Evolutionary conservation across 805 yeast genomes (phyloP), one percentile per base, ranked within the genome.

Genomic region (Sungouiella thailandica): DNA sequence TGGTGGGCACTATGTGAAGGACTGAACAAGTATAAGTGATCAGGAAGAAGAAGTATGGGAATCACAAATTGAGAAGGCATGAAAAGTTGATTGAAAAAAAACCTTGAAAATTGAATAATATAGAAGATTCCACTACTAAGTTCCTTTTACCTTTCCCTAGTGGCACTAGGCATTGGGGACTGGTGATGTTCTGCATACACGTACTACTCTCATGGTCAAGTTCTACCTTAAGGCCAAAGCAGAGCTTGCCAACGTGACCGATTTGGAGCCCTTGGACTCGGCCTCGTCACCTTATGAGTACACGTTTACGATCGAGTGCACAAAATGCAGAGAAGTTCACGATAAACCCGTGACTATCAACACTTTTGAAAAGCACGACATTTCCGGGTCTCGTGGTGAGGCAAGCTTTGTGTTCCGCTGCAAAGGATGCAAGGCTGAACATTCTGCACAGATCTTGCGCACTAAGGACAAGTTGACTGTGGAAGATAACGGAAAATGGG

Each of bases 361-460:
- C 55, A 60, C 76, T 36, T 74, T 71, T 44, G 95, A 82, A 44
- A 58, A 64, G 32, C 78, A 78, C 55, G 84, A 78, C 17, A 64
- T 86, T 17, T 55, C 72, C 2, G 87, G 85, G 0, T 75, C 89
- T 27, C 72, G 79, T 40, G 96, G 96, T 10, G 85, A 79, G 40
- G 94, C 96, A 6, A 84, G 80, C 42, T 85, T 88, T 51, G 80
- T 82, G 3, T 79, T 83, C 70, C 75, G 76, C 43, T 87, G 96
- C 56, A 74, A 76, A 39, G 64, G 67, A 41, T 87, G 96, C 58
- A 66, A 63, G 36, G 36, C 44, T 16, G 70, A 65, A 37, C 65
- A 59, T 34, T 56, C 66, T 6, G 68, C 71, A 1, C 43, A 47
- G 20, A 50, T 67, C 12, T 29, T 35, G n/a, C 43, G 62, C 24